These are phyloP conservation scores for Apiosordaria backusii DNA, from an alignment of 495 filamentous ascomycete genomes.

Conservation along the genomic window DNA sequence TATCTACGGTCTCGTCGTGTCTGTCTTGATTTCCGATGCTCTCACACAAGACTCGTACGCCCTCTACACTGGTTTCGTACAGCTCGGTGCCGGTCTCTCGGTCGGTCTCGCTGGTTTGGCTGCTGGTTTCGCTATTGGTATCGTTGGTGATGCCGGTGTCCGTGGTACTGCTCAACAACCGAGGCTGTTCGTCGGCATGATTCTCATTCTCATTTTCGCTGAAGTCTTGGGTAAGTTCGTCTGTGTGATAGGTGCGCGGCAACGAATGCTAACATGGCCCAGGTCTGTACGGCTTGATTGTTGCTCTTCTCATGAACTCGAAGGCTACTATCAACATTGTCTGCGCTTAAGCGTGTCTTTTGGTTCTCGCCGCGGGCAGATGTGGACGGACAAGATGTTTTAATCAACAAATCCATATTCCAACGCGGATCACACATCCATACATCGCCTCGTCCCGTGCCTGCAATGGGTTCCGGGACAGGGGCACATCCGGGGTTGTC, in stretches of 20 bases:
- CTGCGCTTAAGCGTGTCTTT: slow-evolving; percentile 29
- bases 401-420: slow-evolving; percentile 17
- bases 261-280: slow-evolving; percentile 10
- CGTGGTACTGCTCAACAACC: slow-evolving; percentile 97
- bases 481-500: slow-evolving; percentile 17
- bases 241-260: not conserved
- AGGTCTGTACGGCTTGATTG: slow-evolving; percentile 98
- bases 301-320: slow-evolving; percentile 98
- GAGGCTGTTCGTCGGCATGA: slow-evolving; percentile 98
- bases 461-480: not conserved
- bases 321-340: slow-evolving; percentile 56
- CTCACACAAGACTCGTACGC: slow-evolving; percentile 71
- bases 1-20: slow-evolving; percentile 99
- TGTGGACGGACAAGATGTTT: slow-evolving; percentile 27
- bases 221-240: slow-evolving; percentile 85
- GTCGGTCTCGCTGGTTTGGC: slow-evolving; percentile 96
- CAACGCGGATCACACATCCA: slow-evolving; percentile 11
- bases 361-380: slow-evolving; percentile 8
- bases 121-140: slow-evolving; percentile 98
- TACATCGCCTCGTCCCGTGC: not conserved
- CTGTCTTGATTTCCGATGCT: slow-evolving; percentile 92
- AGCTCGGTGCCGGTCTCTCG: slow-evolving; percentile 92
- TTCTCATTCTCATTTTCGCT: slow-evolving; percentile 99
- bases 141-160: slow-evolving; percentile 98
- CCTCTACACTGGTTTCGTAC: slow-evolving; percentile 93